Conservation (phyloP, 2,329 filamentous ascomycete genomes). For the Penicillium sp. region DNA sequence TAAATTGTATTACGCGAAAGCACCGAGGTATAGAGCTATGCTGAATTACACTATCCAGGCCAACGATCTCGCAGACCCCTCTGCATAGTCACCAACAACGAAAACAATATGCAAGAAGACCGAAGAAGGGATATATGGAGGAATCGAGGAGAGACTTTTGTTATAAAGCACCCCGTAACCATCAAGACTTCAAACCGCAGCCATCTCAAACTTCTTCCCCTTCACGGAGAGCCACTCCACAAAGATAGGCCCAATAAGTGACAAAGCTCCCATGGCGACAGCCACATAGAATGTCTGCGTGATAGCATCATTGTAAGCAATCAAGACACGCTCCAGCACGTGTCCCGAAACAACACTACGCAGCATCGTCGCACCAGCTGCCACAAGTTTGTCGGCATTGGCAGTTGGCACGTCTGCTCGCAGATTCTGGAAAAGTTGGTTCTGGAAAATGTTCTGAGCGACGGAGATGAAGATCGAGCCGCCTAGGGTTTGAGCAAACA, state of each 20-base stretch:
- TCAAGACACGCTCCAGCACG: slow-evolving; percentile 38
- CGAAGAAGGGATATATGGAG: background rate
- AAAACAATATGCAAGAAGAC: slow-evolving; percentile 28
- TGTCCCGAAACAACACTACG: slow-evolving; percentile 36
- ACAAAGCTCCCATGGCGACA: slow-evolving; percentile 46
- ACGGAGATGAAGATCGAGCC: slow-evolving; percentile 48
- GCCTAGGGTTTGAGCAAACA: slow-evolving; percentile 47
- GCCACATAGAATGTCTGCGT: slow-evolving; percentile 48
- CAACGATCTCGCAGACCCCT: background rate
- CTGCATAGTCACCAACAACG: slow-evolving; percentile 3
- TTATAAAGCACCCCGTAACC: background rate
- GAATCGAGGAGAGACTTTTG: background rate
- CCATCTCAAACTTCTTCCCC: slow-evolving; percentile 39
- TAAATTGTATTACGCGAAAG: slow-evolving; percentile 9
- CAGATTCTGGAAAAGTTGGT: slow-evolving; percentile 40
- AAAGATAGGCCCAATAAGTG: slow-evolving; percentile 41
- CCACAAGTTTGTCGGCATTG: slow-evolving; percentile 37
- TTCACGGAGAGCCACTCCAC: slow-evolving; percentile 52
- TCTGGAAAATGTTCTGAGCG: slow-evolving; percentile 49
- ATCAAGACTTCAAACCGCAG: slow-evolving; percentile 16
- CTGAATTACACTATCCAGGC: background rate
- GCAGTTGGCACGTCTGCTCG: slow-evolving; percentile 32
- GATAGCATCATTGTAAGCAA: slow-evolving; percentile 47
- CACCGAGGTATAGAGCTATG: slow-evolving; percentile 13
- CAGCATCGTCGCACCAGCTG: slow-evolving; percentile 48